Conservation (phyloP, 768 basidiomycete genomes). For the Russula griseocarnosa region DNA sequence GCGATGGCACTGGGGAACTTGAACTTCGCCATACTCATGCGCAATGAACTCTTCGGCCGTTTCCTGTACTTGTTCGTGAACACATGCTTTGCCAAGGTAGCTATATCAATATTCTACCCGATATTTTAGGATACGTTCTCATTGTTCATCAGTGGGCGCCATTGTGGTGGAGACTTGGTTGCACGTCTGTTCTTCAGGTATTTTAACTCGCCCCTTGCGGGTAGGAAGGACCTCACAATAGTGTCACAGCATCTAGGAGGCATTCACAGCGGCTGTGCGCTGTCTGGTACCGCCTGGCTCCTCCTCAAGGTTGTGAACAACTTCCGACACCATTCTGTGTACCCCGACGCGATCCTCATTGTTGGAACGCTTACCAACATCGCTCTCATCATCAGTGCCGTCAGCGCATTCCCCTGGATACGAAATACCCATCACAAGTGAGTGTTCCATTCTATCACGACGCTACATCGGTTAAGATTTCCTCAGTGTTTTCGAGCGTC, state of each 20-base stretch:
- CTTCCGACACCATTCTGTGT: slow-evolving; percentile 37
- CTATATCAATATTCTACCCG: slow-evolving; percentile 13
- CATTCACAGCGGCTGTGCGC: slow-evolving; percentile 44
- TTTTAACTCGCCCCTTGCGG: neutral
- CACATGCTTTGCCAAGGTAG: slow-evolving; percentile 70
- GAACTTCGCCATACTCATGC: slow-evolving; percentile 65
- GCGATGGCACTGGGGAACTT: slow-evolving; percentile 74
- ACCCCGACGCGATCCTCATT: slow-evolving; percentile 38
- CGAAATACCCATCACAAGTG: slow-evolving; percentile 44
- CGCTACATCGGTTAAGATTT: slow-evolving; percentile 23
- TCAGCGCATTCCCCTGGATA: slow-evolving; percentile 43
- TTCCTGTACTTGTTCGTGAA: slow-evolving; percentile 67
- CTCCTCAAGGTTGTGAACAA: slow-evolving; percentile 38
- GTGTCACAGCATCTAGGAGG: slow-evolving; percentile 41
- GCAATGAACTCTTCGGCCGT: slow-evolving; percentile 83
- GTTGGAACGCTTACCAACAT: slow-evolving; percentile 41
- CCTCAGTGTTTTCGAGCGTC: slow-evolving; percentile 41
- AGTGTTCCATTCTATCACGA: slow-evolving; percentile 23
- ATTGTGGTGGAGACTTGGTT: slow-evolving; percentile 64
- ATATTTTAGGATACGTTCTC: slow-evolving; percentile 2
- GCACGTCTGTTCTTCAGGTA: slow-evolving; percentile 69
- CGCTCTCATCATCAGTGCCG: slow-evolving; percentile 38
- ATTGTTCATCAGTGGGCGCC: slow-evolving; percentile 56
- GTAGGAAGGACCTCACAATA: neutral
- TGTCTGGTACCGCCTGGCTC: slow-evolving; percentile 40